Conservation (phyloP, 352 stramenopile genomes). For the Phytophthora ramorum region DNA sequence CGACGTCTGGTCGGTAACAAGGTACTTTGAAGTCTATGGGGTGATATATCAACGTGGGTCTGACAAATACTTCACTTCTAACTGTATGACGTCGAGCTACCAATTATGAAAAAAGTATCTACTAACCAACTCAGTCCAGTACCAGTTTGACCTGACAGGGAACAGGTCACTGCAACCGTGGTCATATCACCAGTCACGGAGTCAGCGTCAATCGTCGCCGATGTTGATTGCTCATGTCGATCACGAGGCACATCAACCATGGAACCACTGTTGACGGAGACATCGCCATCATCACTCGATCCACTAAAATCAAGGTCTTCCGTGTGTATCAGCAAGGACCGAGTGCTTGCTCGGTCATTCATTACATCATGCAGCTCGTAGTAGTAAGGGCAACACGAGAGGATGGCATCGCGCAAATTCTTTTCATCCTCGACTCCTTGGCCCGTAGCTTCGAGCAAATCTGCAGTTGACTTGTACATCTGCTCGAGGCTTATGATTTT, state of each 20-base stretch:
- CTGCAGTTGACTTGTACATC: constrained; percentile 8
- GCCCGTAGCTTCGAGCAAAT: constrained; percentile 29
- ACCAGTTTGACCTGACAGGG: neutral
- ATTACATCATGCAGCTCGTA: constrained; percentile 22
- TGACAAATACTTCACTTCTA: too few species aligned
- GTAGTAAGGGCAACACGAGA: constrained; percentile 21
- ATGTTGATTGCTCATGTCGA: neutral
- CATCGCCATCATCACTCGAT: neutral
- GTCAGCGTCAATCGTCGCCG: neutral
- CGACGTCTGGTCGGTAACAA: too few species aligned
- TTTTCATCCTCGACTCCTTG: constrained; percentile 25
- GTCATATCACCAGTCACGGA: neutral
- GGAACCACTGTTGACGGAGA: neutral
- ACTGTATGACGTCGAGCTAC: too few species aligned
- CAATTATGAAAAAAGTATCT: too few species aligned
- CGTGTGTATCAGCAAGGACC: neutral
- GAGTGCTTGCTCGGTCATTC: constrained; percentile 9
- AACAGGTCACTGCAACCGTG: neutral
- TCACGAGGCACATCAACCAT: neutral
- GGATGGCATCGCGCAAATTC: constrained; percentile 11
- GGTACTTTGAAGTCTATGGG: too few species aligned
- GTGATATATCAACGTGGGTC: too few species aligned
- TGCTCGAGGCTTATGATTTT: constrained; percentile 27
- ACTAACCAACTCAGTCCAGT: neutral
- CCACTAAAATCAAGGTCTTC: neutral